Conservation (phyloP, 2,329 filamentous ascomycete genomes). For the Diaporthe vaccinii region DNA sequence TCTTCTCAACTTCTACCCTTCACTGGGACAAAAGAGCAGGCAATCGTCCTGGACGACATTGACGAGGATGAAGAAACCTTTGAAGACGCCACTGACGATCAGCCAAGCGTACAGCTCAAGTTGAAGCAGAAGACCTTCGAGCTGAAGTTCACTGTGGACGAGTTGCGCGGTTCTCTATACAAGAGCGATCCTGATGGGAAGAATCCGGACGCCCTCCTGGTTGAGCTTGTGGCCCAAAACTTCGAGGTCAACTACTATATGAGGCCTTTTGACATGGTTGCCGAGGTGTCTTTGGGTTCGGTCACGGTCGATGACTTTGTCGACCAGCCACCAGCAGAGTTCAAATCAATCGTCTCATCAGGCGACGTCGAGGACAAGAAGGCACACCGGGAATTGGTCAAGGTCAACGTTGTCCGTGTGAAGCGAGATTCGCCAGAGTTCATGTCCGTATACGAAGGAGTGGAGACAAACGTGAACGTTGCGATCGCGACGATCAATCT, state of each 20-base stretch:
- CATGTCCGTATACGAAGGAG: slow-evolving; percentile 89
- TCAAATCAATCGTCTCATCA: slow-evolving; percentile 97
- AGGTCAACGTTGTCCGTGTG: slow-evolving; percentile 90
- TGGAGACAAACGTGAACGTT: slow-evolving; percentile 93
- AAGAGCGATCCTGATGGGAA: slow-evolving; percentile 84
- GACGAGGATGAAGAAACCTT: slow-evolving; percentile 76
- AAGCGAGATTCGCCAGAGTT: slow-evolving; percentile 95
- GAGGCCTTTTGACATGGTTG: slow-evolving; percentile 91
- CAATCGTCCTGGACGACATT: slow-evolving; percentile 85
- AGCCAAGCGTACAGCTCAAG: slow-evolving; percentile 71
- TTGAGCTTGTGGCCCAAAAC: slow-evolving; percentile 90
- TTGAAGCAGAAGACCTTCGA: slow-evolving; percentile 93
- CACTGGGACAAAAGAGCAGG: slow-evolving; percentile 69
- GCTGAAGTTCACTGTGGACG: slow-evolving; percentile 96
- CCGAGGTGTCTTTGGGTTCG: slow-evolving; percentile 88
- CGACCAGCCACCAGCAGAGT: slow-evolving; percentile 87
- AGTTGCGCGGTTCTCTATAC: slow-evolving; percentile 92
- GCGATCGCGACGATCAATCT: slow-evolving; percentile 96
- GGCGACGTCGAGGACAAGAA: slow-evolving; percentile 78
- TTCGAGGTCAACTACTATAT: slow-evolving; percentile 92
- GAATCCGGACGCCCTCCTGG: slow-evolving; percentile 84
- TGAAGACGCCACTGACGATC: slow-evolving; percentile 74
- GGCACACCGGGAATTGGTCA: slow-evolving; percentile 84
- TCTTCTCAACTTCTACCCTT: slow-evolving; percentile 81
- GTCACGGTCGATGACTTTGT: slow-evolving; percentile 96